Conservation (phyloP, 179 eudicot genomes). For the Camellia oleifera region DNA sequence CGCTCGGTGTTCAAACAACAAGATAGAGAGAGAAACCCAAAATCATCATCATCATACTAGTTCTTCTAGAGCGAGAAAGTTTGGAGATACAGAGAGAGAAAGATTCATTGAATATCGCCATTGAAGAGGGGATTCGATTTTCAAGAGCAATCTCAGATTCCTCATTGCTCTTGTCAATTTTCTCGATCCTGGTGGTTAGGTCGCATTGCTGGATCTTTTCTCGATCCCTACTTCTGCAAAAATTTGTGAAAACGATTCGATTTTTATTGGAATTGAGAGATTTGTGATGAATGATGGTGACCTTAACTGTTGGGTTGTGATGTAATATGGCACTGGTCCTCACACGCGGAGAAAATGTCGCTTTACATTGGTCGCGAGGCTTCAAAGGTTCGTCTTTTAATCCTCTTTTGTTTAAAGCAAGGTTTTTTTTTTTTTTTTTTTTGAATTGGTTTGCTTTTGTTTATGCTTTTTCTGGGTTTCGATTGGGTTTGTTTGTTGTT, state of each 20-base stretch:
- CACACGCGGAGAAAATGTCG: constrained; percentile 54
- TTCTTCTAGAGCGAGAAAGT: constrained; percentile 1
- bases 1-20: constrained; percentile 61
- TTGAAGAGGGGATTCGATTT: background rate
- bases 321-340: constrained; percentile 53
- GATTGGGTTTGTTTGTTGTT: constrained; percentile 22
- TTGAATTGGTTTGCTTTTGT: constrained; percentile 3
- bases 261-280: constrained; percentile 5
- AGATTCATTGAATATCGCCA: background rate
- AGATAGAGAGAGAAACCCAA: background rate
- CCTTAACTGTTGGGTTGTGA: constrained; percentile 35
- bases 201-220: background rate
- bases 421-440: background rate
- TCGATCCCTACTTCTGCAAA: constrained; percentile 2
- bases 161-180: background rate
- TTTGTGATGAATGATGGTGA: constrained; percentile 33
- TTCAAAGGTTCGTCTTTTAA: constrained; percentile 66
- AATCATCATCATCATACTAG: constrained; percentile 4
- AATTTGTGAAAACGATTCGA: background rate
- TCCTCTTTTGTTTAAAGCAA: background rate
- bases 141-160: background rate
- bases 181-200: background rate
- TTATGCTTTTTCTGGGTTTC: background rate
- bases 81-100: constrained; percentile 1
- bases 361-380: constrained; percentile 96